These are phyloP conservation scores for Phellopilus nigrolimitatus DNA, from an alignment of 1,284 basidiomycete species.

Conservation along the genomic window DNA sequence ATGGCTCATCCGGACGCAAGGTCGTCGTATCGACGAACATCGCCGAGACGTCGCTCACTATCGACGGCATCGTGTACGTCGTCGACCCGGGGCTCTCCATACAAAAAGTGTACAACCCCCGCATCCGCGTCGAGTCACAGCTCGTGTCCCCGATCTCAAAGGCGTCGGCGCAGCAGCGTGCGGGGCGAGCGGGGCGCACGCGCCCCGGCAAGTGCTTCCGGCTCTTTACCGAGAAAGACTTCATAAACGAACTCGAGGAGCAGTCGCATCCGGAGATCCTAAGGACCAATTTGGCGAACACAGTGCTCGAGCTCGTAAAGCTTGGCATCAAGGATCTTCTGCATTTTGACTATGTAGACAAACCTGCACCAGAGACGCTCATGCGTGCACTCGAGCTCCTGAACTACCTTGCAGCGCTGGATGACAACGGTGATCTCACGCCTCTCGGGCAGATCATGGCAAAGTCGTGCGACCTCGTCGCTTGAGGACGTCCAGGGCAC, in stretches of 20 bases:
- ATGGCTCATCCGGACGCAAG: conserved; percentile 86
- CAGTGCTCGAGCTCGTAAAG: conserved; percentile 92
- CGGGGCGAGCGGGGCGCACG: conserved; percentile 94
- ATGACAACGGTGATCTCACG: conserved; percentile 93
- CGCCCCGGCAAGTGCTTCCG: conserved; percentile 97
- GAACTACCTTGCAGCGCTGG: conserved; percentile 89
- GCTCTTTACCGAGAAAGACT: conserved; percentile 96
- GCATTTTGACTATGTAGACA: conserved; percentile 93
- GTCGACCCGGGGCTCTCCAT: conserved; percentile 98
- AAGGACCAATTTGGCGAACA: conserved; percentile 88
- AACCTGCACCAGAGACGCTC: conserved; percentile 94
- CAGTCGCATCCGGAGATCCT: conserved; percentile 97
- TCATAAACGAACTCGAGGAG: conserved; percentile 92
- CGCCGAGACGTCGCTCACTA: conserved; percentile 96
- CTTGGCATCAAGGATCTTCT: conserved; percentile 92
- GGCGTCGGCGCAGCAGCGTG: conserved; percentile 93
- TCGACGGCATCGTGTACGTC: conserved; percentile 98
- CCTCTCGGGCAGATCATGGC: conserved; percentile 90
- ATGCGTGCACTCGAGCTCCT: conserved; percentile 97
- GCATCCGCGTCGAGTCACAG: conserved; percentile 93
- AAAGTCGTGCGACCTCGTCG: conserved; percentile 63
- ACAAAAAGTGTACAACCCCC: conserved; percentile 96
- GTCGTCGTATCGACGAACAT: conserved; percentile 97
- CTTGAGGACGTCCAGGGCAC: neutral
- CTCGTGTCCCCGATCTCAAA: conserved; percentile 96